These are phyloP conservation scores for Kwoniella europaea DNA, from an alignment of 768 basidiomycete genomes.

Conservation along the genomic window DNA sequence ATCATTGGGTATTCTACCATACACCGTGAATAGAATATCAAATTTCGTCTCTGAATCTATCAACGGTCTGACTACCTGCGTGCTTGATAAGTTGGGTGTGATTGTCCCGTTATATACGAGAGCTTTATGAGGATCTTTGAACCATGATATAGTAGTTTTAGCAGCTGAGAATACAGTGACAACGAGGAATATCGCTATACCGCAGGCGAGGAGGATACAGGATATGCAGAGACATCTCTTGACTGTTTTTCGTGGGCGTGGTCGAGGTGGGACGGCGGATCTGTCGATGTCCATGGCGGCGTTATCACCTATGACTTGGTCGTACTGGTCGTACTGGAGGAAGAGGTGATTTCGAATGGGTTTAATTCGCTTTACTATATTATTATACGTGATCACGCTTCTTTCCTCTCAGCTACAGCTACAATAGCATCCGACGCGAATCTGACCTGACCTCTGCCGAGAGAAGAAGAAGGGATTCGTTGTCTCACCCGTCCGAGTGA, in stretches of 20 bases:
- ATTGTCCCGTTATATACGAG: constrained; percentile 21
- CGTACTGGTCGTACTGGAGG: no score
- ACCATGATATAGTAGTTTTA: background rate
- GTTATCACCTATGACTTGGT: no score
- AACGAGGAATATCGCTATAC: constrained; percentile 1
- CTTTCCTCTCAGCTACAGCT: no score
- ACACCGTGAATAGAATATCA: constrained; percentile 21
- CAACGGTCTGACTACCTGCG: constrained; percentile 18
- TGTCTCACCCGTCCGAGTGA: no score
- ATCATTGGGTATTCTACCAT: constrained; percentile 20
- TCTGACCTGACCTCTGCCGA: no score
- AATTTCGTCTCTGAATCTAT: constrained; percentile 22
- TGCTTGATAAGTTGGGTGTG: background rate
- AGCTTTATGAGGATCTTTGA: constrained; percentile 21
- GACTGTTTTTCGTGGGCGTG: constrained; percentile 1
- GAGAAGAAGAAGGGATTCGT: no score
- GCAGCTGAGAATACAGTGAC: background rate
- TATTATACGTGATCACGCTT: no score
- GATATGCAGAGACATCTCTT: constrained; percentile 13
- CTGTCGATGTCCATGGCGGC: constrained; percentile 24
- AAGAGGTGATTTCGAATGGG: no score
- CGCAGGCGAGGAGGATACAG: constrained; percentile 7
- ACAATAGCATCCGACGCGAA: no score
- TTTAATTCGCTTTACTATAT: no score
- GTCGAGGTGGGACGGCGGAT: background rate